Evolutionary conservation across 345 rosid species (phyloP), one percentile per base, ranked within the genome.

Genomic region (Triadica sebifera): DNA sequence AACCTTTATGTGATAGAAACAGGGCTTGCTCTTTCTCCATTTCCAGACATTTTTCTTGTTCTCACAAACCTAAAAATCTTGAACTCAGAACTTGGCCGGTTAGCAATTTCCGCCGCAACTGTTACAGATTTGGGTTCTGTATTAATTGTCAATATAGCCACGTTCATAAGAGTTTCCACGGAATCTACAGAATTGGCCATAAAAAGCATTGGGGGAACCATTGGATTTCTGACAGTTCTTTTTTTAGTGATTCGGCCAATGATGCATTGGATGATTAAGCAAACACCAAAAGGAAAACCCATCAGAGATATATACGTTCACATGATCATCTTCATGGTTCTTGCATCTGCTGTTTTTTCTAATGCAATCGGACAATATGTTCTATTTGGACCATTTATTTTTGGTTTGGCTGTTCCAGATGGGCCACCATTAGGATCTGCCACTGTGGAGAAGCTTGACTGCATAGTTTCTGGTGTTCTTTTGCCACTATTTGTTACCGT

Each of bases 351-450:
- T 5, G 16, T n/a, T 22, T 1, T 65, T 6, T 38, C 78, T 8
- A 38, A 65, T 43, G 19, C 38, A 49, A 60, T n/a, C 49, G 71
- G 70, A 1, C 77, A 60, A 43, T 60, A 41, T 39, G 20, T 29
- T 45, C 1, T 73, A 5, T 53, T 68, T 5, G 80, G 79, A 0
- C 78, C 80, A 0, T 79, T 69, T 61, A 1, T 78, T 50, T 20
- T 75, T 9, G 82, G 82, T 19, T 47, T 82, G 13, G 80, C 66
- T 25, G 49, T 82, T 51, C 82, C 82, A 4, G 71, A 58, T 49
- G 80, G 78, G 34, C 85, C 78, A 8, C 85, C 82, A 10, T 41
- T 78, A 11, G 82, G 80, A 12, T 69, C 78, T 24, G 72, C 80
- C 37, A 17, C 79, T 1, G 78, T 73, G 19, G 70, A 76, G 22